Evolutionary conservation across 768 basidiomycete genomes (phyloP).

Genomic region (Lactifluus pinguis): DNA sequence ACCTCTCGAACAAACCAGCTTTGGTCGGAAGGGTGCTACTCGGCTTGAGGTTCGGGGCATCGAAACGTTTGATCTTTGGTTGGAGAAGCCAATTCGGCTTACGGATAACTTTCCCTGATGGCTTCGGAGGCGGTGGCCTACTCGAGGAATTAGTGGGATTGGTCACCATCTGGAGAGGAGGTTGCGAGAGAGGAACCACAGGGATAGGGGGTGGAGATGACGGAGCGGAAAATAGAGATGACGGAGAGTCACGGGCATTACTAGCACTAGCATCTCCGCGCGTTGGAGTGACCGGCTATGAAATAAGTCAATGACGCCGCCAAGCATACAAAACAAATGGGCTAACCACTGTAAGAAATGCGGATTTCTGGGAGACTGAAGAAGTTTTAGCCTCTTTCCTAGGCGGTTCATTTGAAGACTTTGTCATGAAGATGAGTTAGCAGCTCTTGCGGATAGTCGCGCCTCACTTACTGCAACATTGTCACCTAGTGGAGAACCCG

Average conservation of each 20-base stretch:
- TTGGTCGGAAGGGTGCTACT: conserved; percentile 17
- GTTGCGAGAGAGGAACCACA: not conserved
- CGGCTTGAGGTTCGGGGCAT: conserved; percentile 17
- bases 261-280: not conserved
- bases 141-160: not conserved
- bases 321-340: not conserved
- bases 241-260: conserved; percentile 6
- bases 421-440: not conserved
- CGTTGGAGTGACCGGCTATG: conserved; percentile 10
- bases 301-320: not conserved
- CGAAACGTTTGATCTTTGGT: conserved; percentile 28
- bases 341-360: not conserved
- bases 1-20: not conserved
- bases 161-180: not conserved
- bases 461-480: not conserved
- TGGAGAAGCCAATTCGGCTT: conserved; percentile 13
- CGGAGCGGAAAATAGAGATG: conserved; percentile 22
- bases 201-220: conserved; percentile 15
- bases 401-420: not conserved
- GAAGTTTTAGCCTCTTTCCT: not conserved
- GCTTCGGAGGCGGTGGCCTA: not conserved
- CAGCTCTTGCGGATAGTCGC: not conserved
- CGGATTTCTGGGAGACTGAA: not conserved
- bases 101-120: not conserved
- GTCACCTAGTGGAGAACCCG: not conserved